Base-by-base conservation (phyloP, 1,139 yeast genomes). In the Wickerhamiella infanticola region DNA sequence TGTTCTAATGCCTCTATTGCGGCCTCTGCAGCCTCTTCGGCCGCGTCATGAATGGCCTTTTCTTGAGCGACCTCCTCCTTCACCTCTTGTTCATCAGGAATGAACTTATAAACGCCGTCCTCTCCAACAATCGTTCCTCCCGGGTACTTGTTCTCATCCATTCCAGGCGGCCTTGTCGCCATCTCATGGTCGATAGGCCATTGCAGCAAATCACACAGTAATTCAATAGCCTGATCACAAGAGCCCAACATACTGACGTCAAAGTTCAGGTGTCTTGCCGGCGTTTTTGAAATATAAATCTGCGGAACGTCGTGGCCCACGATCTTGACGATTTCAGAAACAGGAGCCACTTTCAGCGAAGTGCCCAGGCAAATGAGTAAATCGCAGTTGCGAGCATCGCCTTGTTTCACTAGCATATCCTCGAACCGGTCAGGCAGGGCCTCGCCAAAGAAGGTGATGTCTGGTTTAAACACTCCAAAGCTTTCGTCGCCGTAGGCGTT, bases 361-460 rank as follows among this genome's bases (percentile, higher is more conserved):
- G 98, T 90, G 7, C 98, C 98, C 18, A 88, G 79, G 61, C 95
- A 81, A 5, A 90, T 73, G 41, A 90, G 64, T 47, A 90, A 66
- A 63, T 90, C 97, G 64, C 95, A 85, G 29, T 74, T 68, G 23
- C 67, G 58, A 3, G 80, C 67, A 46, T 68, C 72, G 9, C 63
- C 62, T 57, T 81, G 90, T 41, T 69, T 64, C 37, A 71, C 69
- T 37, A 83, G 72, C 27, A 73, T 65, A 43, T 74, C 74, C 54
- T 84, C 90, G 57, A 81, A 86, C 45, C 71, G 63, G n/a, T 69
- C 65, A 0, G 97, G 96, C 47, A 90, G 68, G 11, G 79, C 76
- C 60, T 90, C 97, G 5, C 95, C 95, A 57, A 90, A 90, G 58
- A 90, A 90, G 0, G 96, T 88, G 49, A 90, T 88, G 61, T 90